Base-by-base conservation (phyloP, 371 early-diverging fungal species). In the Choanephora cucurbitarum region DNA sequence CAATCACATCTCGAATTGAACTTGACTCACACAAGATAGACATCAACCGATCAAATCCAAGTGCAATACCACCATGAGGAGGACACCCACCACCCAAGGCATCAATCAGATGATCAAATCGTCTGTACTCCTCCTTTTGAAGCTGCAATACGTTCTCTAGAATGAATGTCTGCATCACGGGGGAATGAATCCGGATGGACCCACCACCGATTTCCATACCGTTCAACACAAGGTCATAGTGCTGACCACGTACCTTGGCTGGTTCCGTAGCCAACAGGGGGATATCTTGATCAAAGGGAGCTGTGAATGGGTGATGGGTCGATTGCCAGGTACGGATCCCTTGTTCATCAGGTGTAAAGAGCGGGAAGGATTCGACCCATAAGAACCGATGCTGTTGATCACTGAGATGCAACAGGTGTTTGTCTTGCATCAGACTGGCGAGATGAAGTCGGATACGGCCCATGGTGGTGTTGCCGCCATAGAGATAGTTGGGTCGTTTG, bases 161-260 rank as follows among this genome's bases (percentile, higher is more conserved):
- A 17, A 96, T 83, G 55, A 75, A 81, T 1, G 73, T 70, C 65
- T 96, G 95, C 62, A 92, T 73, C 5, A 80, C 78, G 2, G 92
- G 86, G 10, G 89, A 81, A 67, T 96, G 95, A 11, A 92, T 87
- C 60, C 96, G 89, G 34, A 96, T 90, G 1, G 93, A 93, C 2
- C 96, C 96, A 13, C 96, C 94, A 10, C 91, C 96, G 64, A 96
- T 87, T 61, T 96, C 96, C 57, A 88, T 84, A 7, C 96, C 95
- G 62, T 96, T 94, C 44, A 96, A 70, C 0, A 96, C 93, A 32
- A 96, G 66, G 67, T 95, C 96, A 58, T 94, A 94, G 62, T 94
- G 94, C 66, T 89, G 91, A 10, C 91, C 96, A 7, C 85, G 83
- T 2, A 87, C 89, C 60, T 82, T 72, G 44, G 76, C 82, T 0